Base-by-base conservation (phyloP, 75 land plant genomes). In the Cupressus sempervirens region DNA sequence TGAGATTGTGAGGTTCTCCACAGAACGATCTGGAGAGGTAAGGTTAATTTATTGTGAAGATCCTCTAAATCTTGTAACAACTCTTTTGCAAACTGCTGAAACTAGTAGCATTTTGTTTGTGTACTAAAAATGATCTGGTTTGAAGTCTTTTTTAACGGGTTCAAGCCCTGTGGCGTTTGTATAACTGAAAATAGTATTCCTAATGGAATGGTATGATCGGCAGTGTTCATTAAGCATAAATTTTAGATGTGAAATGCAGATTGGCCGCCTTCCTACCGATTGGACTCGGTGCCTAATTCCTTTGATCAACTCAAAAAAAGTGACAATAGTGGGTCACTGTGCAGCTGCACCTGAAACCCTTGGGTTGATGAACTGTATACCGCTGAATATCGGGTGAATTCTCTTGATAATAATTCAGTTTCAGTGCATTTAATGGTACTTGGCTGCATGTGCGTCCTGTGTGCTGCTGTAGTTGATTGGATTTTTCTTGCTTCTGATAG, bases 221-320 rank as follows among this genome's bases (percentile, higher is more conserved):
- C 46, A 11, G 81, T 79, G 29, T 26, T 79, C n/a, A 20, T 32
- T 43, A 26, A 45, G 30, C n/a, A 43, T 43, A 45, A n/a, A 40
- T 43, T 41, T 41, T 79, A 12, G 81, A 79, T 79, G 29, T 29
- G 4, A 45, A 41, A 72, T 65, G 80, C 87, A 97, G 98, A 92
- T 96, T 83, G 99, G 99, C 43, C 92, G 98, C 18, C 94, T 97
- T 40, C 99, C 98, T 8, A 94, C 88, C 53, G 99, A 97, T 80
- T 96, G 98, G 99, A 93, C 98, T 53, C 89, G 94, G 23, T 97
- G 96, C 82, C 88, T 96, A 12, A 89, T 93, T 62, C 98, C 98
- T 8, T 90, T 97, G 43, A 88, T 96, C 52, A 92, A 88, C 48
- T 89, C 85, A 23, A 88, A 89, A 30, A 96, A 96, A 88, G 85